Evolutionary conservation across 2,329 filamentous ascomycete species (phyloP).

Genomic region (Apiospora aurea): DNA sequence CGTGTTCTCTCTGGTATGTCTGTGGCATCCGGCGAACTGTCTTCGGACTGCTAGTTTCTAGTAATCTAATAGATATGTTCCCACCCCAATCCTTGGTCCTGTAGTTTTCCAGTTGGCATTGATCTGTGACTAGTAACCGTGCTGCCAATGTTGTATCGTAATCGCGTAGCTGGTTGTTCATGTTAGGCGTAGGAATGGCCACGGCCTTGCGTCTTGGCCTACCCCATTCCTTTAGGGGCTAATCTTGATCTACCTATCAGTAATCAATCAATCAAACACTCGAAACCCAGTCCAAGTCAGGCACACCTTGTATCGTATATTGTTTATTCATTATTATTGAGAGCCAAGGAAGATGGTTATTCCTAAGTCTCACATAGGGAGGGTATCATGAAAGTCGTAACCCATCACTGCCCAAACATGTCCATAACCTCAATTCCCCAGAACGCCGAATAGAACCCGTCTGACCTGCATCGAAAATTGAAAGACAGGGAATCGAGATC

Average conservation of each 20-base stretch:
- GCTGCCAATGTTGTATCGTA: neutral
- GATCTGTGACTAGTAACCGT: neutral
- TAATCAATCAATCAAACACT: neutral
- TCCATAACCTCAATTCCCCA: neutral
- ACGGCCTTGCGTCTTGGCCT: too few relatives aligned
- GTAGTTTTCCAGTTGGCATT: neutral
- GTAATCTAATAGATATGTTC: neutral
- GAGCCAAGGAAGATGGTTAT: neutral
- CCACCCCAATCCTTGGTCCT: neutral
- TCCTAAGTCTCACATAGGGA: neutral
- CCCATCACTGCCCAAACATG: neutral
- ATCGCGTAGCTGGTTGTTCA: too few relatives aligned
- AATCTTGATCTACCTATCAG: neutral
- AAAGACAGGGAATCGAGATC: neutral
- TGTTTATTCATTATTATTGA: neutral
- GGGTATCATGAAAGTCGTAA: conserved; percentile 2
- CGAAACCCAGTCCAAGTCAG: neutral
- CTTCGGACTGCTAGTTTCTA: neutral
- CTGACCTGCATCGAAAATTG: neutral
- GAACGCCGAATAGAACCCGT: neutral
- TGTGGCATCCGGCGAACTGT: neutral
- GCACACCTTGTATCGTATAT: neutral
- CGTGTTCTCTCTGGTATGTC: neutral
- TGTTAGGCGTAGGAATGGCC: too few relatives aligned
- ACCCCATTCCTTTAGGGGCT: neutral